These are phyloP conservation scores for Russula compacta DNA, from an alignment of 768 basidiomycete species.

Conservation along the genomic window DNA sequence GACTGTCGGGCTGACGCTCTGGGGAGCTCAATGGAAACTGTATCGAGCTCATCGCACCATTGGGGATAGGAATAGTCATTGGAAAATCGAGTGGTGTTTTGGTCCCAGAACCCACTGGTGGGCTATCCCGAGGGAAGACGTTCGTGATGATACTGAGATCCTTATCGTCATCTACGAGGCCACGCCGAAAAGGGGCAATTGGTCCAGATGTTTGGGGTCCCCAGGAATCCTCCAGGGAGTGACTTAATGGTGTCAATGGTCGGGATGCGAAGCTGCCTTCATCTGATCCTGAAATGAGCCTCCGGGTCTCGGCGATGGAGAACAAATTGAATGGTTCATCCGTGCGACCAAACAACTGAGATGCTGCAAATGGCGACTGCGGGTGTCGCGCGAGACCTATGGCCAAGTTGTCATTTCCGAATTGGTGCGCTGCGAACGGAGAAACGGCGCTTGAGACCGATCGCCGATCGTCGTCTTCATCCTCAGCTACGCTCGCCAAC, in stretches of 20 bases:
- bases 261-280: slow-evolving; percentile 44
- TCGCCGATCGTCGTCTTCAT: slow-evolving; percentile 83
- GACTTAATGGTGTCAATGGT: slow-evolving; percentile 42
- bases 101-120: slow-evolving; percentile 34
- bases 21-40: slow-evolving; percentile 77
- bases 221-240: slow-evolving; percentile 34
- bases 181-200: slow-evolving; percentile 67
- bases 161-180: slow-evolving; percentile 69
- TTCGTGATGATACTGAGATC: slow-evolving; percentile 38
- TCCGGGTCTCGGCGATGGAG: slow-evolving; percentile 70
- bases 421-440: slow-evolving; percentile 71
- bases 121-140: slow-evolving; percentile 37
- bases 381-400: slow-evolving; percentile 42
- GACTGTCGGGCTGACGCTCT: slow-evolving; percentile 38
- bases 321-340: slow-evolving; percentile 76
- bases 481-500: slow-evolving; percentile 77
- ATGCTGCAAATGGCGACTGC: slow-evolving; percentile 83
- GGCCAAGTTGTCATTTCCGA: slow-evolving; percentile 39
- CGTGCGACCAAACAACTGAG: slow-evolving; percentile 69
- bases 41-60: slow-evolving; percentile 56
- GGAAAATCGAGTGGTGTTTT: slow-evolving; percentile 55
- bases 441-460: slow-evolving; percentile 68
- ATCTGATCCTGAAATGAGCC: slow-evolving; percentile 45
- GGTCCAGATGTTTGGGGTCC: slow-evolving; percentile 38
- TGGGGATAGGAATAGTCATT: slow-evolving; percentile 41